Base-by-base conservation (phyloP, 176 grass and related monocot genomes). In the Avena eriantha region DNA sequence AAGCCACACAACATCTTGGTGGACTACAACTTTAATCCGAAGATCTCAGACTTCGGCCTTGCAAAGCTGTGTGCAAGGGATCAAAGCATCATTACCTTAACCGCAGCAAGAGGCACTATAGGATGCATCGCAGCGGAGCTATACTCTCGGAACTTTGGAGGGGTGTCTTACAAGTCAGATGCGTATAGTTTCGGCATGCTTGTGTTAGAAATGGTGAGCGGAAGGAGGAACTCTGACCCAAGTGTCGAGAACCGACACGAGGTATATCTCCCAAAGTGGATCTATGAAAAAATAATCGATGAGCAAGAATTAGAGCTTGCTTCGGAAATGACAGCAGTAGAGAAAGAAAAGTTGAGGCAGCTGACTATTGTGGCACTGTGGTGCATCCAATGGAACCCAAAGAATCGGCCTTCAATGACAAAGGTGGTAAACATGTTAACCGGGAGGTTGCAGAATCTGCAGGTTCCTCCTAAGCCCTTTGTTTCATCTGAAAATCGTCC, bases 311-410 rank as follows among this genome's bases (percentile, higher is more conserved):
- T 43, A 17, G 56, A 0, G 22, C 17, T 88, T 69, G 7, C 4
- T 7, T 80, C 13, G 7, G 47, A 83, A 46, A 80, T 73, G 18
- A 58, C 81, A 23, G 9, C 19, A 15, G 55, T 54, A 2, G 93
- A 90, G 6, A 47, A 64, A 55, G 82, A 90, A 54, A 86, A 10
- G 13, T 33, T 86, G 29, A 82, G 53, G 12, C 74, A 89, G 39
- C 46, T 91, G 15, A 50, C 85, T 10, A 82, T 89, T 78, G 90
- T 92, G 48, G 90, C 87, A 6, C 64, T 94, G 19, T 90, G 93
- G 91, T 95, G 93, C 9, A 91, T 95, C 78, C 91, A 93, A 31
- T 95, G 89, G 91, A 91, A 85, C 77, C 93, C 90, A 0, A 79
- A 57, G 21, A 79, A 89, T 4, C 23, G 93, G 0, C 93, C 93